Evolutionary conservation across 1,284 basidiomycete genomes (phyloP).

Genomic region (Athelia psychrophila): DNA sequence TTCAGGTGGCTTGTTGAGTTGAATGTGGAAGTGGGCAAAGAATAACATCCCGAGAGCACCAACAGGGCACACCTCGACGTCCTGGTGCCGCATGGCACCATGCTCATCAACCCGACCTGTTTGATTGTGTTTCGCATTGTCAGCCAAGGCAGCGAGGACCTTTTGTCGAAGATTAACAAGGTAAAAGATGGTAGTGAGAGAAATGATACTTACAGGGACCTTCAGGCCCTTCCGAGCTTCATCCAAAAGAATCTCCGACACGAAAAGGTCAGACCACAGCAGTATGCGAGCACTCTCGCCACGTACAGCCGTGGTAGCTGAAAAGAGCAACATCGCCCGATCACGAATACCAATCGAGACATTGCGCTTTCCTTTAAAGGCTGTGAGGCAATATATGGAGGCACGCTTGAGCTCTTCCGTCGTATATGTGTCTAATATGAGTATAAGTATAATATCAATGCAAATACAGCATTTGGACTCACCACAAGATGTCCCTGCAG

Average conservation of each 20-base stretch:
- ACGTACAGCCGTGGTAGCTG: conserved; percentile 15
- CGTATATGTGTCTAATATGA: conserved; percentile 14
- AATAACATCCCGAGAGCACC: conserved; percentile 19
- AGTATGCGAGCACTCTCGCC: conserved; percentile 20
- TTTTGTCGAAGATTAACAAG: conserved; percentile 4
- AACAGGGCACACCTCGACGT: conserved; percentile 18
- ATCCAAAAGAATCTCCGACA: conserved; percentile 12
- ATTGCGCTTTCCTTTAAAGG: neutral
- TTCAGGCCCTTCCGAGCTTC: conserved; percentile 6
- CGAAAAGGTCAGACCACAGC: conserved; percentile 18
- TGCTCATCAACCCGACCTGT: conserved; percentile 22
- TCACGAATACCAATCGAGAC: conserved; percentile 17
- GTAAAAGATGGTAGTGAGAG: conserved; percentile 12
- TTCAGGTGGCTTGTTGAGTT: conserved; percentile 7
- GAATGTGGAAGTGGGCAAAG: conserved; percentile 21
- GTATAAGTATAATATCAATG: neutral
- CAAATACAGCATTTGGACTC: neutral
- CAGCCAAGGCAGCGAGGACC: conserved; percentile 18
- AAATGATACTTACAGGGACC: conserved; percentile 4
- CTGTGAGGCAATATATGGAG: conserved; percentile 8
- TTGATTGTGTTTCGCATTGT: conserved; percentile 25
- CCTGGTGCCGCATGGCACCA: conserved; percentile 16
- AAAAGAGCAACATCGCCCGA: conserved; percentile 19
- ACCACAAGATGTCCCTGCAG: conserved; percentile 17
- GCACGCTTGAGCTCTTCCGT: conserved; percentile 8